Conservation (phyloP, 2,329 filamentous ascomycete species). For the Trichophaea hybrida region DNA sequence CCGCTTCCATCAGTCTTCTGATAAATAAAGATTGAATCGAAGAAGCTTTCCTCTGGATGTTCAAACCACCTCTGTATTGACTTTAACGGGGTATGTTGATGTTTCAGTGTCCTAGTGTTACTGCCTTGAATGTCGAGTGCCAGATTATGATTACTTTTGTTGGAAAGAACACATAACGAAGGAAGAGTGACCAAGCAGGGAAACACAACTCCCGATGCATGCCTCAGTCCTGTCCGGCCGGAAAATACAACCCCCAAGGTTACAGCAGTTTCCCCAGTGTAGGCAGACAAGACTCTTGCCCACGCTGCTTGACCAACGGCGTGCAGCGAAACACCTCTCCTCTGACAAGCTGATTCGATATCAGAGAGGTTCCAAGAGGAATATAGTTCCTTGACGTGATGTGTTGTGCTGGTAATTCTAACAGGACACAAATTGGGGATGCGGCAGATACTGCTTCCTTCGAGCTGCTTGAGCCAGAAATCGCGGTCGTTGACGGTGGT, state of each 20-base stretch:
- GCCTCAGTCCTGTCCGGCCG: conserved; percentile 47
- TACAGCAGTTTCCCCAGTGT: conserved; percentile 58
- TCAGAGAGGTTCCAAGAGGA: conserved; percentile 32
- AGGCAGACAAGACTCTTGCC: conserved; percentile 58
- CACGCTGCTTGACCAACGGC: conserved; percentile 63
- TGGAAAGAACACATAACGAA: conserved; percentile 43
- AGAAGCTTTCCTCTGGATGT: conserved; percentile 49
- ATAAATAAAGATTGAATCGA: conserved; percentile 76
- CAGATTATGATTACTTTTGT: conserved; percentile 41
- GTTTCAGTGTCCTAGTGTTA: conserved; percentile 49
- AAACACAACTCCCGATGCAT: conserved; percentile 48
- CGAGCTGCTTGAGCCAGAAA: conserved; percentile 51
- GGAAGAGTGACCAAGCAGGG: conserved; percentile 76
- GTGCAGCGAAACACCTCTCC: conserved; percentile 56
- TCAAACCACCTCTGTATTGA: conserved; percentile 61
- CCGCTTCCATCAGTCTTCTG: conserved; percentile 43
- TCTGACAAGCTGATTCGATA: conserved; percentile 44
- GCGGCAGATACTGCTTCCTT: conserved; percentile 44
- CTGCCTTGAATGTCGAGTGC: conserved; percentile 49
- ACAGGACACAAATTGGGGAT: conserved; percentile 66
- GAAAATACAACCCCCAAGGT: conserved; percentile 67
- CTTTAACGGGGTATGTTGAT: conserved; percentile 57
- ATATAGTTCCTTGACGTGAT: conserved; percentile 31
- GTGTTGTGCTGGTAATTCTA: conserved; percentile 29
- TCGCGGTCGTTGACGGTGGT: conserved; percentile 29